Base-by-base conservation (phyloP, 257 asterid species). In the Mentha longifolia region DNA sequence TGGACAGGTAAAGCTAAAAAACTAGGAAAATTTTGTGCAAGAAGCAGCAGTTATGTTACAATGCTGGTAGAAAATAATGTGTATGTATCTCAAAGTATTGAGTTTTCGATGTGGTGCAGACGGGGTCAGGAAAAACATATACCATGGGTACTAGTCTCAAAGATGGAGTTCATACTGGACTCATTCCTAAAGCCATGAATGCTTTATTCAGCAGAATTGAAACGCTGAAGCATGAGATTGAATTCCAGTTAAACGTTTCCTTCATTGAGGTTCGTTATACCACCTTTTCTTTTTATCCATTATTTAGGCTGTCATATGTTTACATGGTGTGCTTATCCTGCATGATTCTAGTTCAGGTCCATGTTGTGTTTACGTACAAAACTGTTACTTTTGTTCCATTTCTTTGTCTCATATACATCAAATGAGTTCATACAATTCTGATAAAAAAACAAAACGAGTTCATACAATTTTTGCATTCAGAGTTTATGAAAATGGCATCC, bases 41-140 rank as follows among this genome's bases (percentile, higher is more conserved):
- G 47, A 16, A 39, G 39, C 20, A 20, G 60, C 62, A 56, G 35
- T 51, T 20, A 4, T 16, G 58, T 33, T 35, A 13, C n/a, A 8
- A 67, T 14, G 46, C 30, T 39, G 28, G 59, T 30, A 14, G 37
- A 45, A 66, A 66, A 30, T 33, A 33, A 10, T 65, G 50, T 57
- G 57, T 28, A 9, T 5, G 37, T 62, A 13, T 30, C 63, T 64
- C 25, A 59, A 20, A 52, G 28, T 62, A 52, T 56, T 73, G 66
- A 60, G 20, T 62, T 58, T 78, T 30, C 13, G 39, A 74, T 75
- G 37, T 68, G 76, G 70, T 82, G 76, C 98, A 92, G 99, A 95
- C 99, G 22, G 99, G 99, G 39, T 95, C 99, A 0, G 99, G 99
- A 0, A 95, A 95, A 82, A 95, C 99, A 1, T 92, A 92, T 81